Evolutionary conservation across 495 filamentous ascomycete species (phyloP).

Genomic region (Penicillium turbatum): DNA sequence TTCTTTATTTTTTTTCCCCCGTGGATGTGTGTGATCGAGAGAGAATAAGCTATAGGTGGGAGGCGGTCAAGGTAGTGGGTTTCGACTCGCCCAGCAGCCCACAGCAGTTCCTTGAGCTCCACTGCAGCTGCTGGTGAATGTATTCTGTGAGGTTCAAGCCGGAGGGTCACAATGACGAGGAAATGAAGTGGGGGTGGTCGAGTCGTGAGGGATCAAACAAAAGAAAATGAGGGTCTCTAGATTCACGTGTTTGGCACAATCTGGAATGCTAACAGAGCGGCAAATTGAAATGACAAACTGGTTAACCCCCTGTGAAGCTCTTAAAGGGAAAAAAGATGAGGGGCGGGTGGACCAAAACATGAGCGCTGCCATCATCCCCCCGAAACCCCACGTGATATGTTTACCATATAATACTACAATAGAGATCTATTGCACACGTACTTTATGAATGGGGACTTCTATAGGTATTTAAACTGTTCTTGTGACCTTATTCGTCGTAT

Average conservation of each 20-base stretch:
- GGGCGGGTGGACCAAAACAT: conserved; percentile 32
- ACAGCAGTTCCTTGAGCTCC: conserved; percentile 23
- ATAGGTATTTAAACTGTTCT: too few species aligned
- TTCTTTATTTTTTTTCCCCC: conserved; percentile 16
- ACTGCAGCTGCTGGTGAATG: conserved; percentile 25
- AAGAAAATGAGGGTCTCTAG: neutral
- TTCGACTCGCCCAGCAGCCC: conserved; percentile 24
- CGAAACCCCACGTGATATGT: conserved; percentile 29
- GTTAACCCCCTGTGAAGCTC: conserved; percentile 2
- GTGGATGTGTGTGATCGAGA: conserved; percentile 1
- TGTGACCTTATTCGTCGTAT: too few species aligned
- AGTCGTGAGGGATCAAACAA: too few species aligned
- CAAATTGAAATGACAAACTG: neutral
- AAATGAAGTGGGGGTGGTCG: too few species aligned
- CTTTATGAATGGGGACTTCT: too few species aligned
- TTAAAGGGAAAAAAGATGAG: conserved; percentile 19
- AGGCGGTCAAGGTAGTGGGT: conserved; percentile 26
- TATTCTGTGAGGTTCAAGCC: conserved; percentile 9
- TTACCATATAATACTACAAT: conserved; percentile 7
- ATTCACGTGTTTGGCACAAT: neutral
- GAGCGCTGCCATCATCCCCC: conserved; percentile 1
- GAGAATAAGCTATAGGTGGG: conserved; percentile 19
- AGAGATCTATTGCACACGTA: too few species aligned
- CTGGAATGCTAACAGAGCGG: neutral
- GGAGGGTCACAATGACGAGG: conserved; percentile 12